Percentiles rank a stretch among this genome's conserved stretches.
These are phyloP conservation scores for Colletotrichum somersetense DNA, from an alignment of 2,329 filamentous ascomycete genomes.

Conservation along the genomic window DNA sequence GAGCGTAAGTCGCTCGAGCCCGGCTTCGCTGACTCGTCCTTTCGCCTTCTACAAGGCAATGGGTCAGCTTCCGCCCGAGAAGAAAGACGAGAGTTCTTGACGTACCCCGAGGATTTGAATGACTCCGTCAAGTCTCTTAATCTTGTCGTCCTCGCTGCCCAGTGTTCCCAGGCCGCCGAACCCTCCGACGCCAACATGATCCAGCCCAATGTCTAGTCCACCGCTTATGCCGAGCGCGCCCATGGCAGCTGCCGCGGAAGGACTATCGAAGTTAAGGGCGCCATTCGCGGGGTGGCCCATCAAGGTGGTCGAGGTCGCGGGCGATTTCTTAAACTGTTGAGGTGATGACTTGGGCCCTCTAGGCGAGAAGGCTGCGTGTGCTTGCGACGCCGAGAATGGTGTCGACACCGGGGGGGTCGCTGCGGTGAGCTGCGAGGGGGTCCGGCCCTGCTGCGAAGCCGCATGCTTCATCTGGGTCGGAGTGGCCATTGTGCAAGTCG, in stretches of 20 bases:
- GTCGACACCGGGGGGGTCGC: conserved; percentile 76
- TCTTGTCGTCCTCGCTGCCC: conserved; percentile 66
- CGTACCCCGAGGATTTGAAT: conserved; percentile 64
- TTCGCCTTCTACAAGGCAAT: conserved; percentile 50
- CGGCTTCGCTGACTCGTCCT: conserved; percentile 79
- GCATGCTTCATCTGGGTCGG: conserved; percentile 65
- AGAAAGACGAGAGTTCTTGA: conserved; percentile 46
- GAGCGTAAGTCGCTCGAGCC: conserved; percentile 78
- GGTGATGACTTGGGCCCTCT: conserved; percentile 70
- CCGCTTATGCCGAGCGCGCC: conserved; percentile 65
- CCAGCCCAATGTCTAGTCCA: conserved; percentile 65
- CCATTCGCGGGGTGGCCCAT: conserved; percentile 60
- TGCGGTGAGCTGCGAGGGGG: conserved; percentile 64
- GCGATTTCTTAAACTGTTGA: conserved; percentile 74
- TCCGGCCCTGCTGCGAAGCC: conserved; percentile 65
- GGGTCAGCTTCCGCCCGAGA: conserved; percentile 45
- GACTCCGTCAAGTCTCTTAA: conserved; percentile 66
- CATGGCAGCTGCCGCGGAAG: conserved; percentile 72
- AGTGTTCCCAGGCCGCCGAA: conserved; percentile 55
- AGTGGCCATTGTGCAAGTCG: conserved; percentile 57
- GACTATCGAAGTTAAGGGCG: conserved; percentile 73
- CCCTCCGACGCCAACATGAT: conserved; percentile 63
- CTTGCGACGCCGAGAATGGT: conserved; percentile 69
- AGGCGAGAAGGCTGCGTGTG: conserved; percentile 71
- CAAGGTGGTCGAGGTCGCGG: conserved; percentile 64